Conservation (phyloP, 306 rosid genomes). For the Vigna angularis region DNA sequence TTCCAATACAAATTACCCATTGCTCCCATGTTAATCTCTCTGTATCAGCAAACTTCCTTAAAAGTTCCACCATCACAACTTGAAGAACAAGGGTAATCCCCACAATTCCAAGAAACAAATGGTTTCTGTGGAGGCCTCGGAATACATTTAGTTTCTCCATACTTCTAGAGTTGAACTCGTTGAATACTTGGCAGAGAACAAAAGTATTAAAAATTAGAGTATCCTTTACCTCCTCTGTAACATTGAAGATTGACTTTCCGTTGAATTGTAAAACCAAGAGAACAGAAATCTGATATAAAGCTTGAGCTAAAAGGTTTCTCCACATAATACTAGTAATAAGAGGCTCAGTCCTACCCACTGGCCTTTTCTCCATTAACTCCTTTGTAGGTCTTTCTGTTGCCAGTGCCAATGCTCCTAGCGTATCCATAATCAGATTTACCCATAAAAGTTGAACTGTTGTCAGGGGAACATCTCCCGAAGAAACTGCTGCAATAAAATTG, state of each 20-base stretch:
- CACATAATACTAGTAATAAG: constrained; percentile 87
- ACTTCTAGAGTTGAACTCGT: constrained; percentile 86
- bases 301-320: constrained; percentile 86
- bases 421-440: constrained; percentile 95
- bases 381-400: constrained; percentile 88
- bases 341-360: constrained; percentile 86
- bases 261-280: constrained; percentile 72
- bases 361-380: constrained; percentile 74
- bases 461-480: constrained; percentile 84
- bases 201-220: constrained; percentile 83
- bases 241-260: constrained; percentile 68
- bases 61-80: constrained; percentile 81
- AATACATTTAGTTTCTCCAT: constrained; percentile 84
- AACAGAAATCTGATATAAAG: constrained; percentile 70
- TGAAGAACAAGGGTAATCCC: constrained; percentile 79
- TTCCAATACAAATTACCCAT: constrained; percentile 65
- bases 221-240: constrained; percentile 61
- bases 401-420: constrained; percentile 87
- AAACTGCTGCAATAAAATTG: constrained; percentile 89
- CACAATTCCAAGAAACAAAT: constrained; percentile 76
- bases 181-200: constrained; percentile 89
- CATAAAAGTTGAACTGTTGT: constrained; percentile 86
- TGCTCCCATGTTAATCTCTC: constrained; percentile 65
- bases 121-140: constrained; percentile 66
- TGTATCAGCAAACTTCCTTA: constrained; percentile 85